Conservation (phyloP, 2,329 filamentous ascomycete species). For the Proliferodiscus dingleyae region DNA sequence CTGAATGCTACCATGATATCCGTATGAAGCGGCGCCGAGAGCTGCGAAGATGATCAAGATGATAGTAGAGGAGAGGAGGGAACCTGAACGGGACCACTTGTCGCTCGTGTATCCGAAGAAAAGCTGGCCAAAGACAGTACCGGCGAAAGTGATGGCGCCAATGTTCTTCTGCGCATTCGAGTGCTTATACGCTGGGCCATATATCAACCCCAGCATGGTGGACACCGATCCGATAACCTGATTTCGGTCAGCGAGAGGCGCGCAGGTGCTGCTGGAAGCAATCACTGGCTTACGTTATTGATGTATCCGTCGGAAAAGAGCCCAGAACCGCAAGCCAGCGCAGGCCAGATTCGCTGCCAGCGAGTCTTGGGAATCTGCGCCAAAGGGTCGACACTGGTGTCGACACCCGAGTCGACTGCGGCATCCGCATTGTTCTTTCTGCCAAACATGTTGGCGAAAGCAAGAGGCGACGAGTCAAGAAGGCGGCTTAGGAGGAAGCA, state of each 20-base stretch:
- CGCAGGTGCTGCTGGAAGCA: not conserved
- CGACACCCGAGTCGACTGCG: slow-evolving; percentile 3
- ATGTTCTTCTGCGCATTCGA: slow-evolving; percentile 71
- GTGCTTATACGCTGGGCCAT: slow-evolving; percentile 61
- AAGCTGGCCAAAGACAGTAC: slow-evolving; percentile 78
- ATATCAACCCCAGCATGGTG: slow-evolving; percentile 66
- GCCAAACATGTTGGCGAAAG: slow-evolving; percentile 11
- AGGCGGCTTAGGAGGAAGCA: not conserved
- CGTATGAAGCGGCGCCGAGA: slow-evolving; percentile 72
- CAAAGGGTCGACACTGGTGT: slow-evolving; percentile 14
- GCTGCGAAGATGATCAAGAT: slow-evolving; percentile 84
- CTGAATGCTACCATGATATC: slow-evolving; percentile 58
- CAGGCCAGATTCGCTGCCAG: slow-evolving; percentile 43
- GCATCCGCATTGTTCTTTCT: slow-evolving; percentile 8
- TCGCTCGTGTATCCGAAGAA: slow-evolving; percentile 78
- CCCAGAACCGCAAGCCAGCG: slow-evolving; percentile 83
- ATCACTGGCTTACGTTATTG: slow-evolving; percentile 59
- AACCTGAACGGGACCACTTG: slow-evolving; percentile 78
- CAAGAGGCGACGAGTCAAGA: not conserved
- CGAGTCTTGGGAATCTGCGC: slow-evolving; percentile 17
- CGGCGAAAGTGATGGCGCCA: slow-evolving; percentile 77
- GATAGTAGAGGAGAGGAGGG: slow-evolving; percentile 72
- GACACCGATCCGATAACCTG: slow-evolving; percentile 84
- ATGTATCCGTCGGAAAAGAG: slow-evolving; percentile 90
- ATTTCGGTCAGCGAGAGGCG: not conserved